A percentile compares a stretch with the other conserved stretches of the same genome.
Conservation (phyloP, 306 rosid genomes). For the Rosa lucieae region DNA sequence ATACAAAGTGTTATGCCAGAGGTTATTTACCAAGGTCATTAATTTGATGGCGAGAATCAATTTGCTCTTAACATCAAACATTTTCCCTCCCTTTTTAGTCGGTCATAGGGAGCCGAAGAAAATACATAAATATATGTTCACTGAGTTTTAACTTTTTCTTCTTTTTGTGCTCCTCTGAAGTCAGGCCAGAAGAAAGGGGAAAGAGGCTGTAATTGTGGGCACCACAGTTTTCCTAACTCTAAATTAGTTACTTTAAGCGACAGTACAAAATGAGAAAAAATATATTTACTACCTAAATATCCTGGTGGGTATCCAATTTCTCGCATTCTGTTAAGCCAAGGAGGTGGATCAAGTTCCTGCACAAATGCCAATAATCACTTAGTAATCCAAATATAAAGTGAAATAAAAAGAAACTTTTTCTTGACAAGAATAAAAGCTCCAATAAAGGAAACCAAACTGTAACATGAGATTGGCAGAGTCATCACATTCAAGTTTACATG, state of each 20-base stretch:
- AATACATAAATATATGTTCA: background rate
- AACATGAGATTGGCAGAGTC: background rate
- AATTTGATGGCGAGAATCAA: too few species aligned
- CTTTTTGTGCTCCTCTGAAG: background rate
- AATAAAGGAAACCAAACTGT: background rate
- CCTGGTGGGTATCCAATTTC: conserved; percentile 98
- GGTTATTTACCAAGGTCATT: too few species aligned
- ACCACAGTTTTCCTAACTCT: conserved; percentile 4
- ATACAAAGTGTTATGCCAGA: background rate
- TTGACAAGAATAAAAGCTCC: conserved; percentile 1
- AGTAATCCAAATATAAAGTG: background rate
- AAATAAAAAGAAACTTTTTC: background rate
- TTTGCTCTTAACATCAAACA: background rate
- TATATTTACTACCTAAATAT: conserved; percentile 68
- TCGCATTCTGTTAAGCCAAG: conserved; percentile 97
- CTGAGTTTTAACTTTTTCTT: background rate
- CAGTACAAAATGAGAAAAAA: conserved; percentile 20
- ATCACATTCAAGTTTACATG: conserved; percentile 4
- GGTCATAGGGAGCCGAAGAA: background rate
- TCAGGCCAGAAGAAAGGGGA: background rate
- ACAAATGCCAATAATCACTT: conserved; percentile 6
- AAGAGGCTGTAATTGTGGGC: background rate
- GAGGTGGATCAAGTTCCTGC: conserved; percentile 98
- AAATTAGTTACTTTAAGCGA: background rate
- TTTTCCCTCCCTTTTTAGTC: background rate